Evolutionary conservation across 1,139 yeast species (phyloP).

Genomic region (Blastobotrys proliferans): DNA sequence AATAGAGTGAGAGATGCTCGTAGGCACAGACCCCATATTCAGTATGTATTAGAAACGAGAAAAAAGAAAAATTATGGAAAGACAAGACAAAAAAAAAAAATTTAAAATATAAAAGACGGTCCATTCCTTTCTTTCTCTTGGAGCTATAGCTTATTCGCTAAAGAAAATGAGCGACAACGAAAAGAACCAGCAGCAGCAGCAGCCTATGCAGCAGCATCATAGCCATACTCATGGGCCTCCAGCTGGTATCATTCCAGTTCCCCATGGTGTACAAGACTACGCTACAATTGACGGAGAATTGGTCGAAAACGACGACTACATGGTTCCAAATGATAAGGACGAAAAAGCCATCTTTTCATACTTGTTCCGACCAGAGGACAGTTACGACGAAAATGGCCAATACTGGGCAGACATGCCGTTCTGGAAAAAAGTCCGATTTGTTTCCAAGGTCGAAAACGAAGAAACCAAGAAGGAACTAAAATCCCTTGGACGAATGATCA

Average conservation of each 20-base stretch:
- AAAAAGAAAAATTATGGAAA: too few relatives aligned
- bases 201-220: too few relatives aligned
- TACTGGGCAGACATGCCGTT: conserved; percentile 40
- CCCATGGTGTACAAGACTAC: conserved; percentile 36
- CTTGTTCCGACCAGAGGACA: conserved; percentile 33
- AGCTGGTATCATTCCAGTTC: conserved; percentile 35
- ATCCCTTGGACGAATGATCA: conserved; percentile 29
- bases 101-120: too few relatives aligned
- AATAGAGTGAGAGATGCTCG: too few relatives aligned
- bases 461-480: conserved; percentile 31
- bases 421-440: conserved; percentile 27
- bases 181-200: too few relatives aligned
- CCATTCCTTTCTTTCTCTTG: too few relatives aligned
- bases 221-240: conserved; percentile 31
- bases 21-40: too few relatives aligned
- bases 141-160: too few relatives aligned
- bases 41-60: too few relatives aligned
- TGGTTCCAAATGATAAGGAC: conserved; percentile 27
- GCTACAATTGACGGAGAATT: conserved; percentile 33
- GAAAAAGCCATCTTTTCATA: conserved; percentile 35
- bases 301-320: conserved; percentile 24
- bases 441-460: conserved; percentile 27
- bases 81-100: too few relatives aligned
- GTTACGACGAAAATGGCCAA: conserved; percentile 31
- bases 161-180: too few relatives aligned